Evolutionary conservation across 176 grass and related monocot genomes (phyloP), one percentile per base, ranked within the genome.

Genomic region (Hordeum marinum): DNA sequence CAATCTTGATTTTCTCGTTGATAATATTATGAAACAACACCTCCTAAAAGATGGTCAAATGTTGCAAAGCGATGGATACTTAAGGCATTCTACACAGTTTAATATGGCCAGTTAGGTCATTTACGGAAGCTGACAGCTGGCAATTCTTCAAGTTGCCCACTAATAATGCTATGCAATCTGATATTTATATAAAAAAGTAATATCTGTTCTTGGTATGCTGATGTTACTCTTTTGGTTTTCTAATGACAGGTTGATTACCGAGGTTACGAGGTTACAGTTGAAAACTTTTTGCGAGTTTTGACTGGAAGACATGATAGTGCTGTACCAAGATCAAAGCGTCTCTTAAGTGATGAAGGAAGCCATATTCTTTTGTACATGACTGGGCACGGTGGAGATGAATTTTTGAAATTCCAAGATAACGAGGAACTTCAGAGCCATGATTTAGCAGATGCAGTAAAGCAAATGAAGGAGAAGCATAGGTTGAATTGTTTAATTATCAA

Each of bases 281-380:
- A 99, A 85, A 99, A 91, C 55, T 96, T 99, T 57, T 78, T 99
- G 74, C 87, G 96, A 48, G 84, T 99, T 88, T 80, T 99, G 72
- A 96, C 91, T 32, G 96, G 96, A 4, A 96, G 94, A 79, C 94
- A 96, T 54, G 93, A 92, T 65, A 90, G 68, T 41, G 82, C 91
- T 79, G 90, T 99, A 11, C 97, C 97, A 67, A 88, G 97, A 92
- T 96, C 97, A 78, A 96, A 99, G 85, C 91, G 92, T 62, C 90
- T 99, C 46, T 85, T 96, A 80, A 99, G 97, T 84, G 97, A 99
- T 84, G 94, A 99, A 88, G 97, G 97, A 81, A 96, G 97, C 86
- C 97, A 99, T 79, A 92, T 96, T 88, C 94, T 99, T 67, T 78
- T 99, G 36, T 99, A 99, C 87, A 96, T 99, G 97, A 99, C 97